Conservation (phyloP, 2,329 filamentous ascomycete species). For the Clathrospora elynae region DNA sequence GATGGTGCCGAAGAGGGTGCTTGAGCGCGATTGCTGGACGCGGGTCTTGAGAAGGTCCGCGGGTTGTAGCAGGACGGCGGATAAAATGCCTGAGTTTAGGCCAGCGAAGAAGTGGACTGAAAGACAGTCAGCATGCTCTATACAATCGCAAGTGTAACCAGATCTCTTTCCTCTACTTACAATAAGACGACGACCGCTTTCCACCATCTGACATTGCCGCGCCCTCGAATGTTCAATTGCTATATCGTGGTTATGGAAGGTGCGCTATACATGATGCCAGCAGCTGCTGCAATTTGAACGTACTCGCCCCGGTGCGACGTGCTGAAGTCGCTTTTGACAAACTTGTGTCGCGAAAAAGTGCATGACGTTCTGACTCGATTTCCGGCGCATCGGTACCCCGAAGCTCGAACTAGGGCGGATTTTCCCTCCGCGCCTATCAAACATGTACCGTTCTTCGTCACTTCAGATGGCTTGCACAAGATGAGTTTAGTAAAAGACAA, state of each 20-base stretch:
- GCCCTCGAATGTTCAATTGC: slow-evolving; percentile 31
- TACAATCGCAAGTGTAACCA: background rate
- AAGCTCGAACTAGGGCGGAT: too few relatives aligned
- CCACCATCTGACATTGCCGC: slow-evolving; percentile 59
- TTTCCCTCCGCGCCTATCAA: too few relatives aligned
- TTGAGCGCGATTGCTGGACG: slow-evolving; percentile 81
- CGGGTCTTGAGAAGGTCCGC: slow-evolving; percentile 96
- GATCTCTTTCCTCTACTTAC: slow-evolving; percentile 39
- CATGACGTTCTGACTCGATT: slow-evolving; percentile 25
- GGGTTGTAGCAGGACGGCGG: slow-evolving; percentile 89
- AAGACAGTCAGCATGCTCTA: background rate
- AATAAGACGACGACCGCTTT: slow-evolving; percentile 57
- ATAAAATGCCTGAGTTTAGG: slow-evolving; percentile 82
- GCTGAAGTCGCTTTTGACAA: background rate
- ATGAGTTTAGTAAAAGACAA: too few relatives aligned
- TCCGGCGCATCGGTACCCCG: slow-evolving; percentile 19
- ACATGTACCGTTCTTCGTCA: too few relatives aligned
- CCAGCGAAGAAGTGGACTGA: slow-evolving; percentile 83
- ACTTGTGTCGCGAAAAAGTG: slow-evolving; percentile 14
- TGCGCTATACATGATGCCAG: slow-evolving; percentile 17
- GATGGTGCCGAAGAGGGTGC: slow-evolving; percentile 70
- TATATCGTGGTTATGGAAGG: slow-evolving; percentile 21
- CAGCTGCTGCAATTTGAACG: slow-evolving; percentile 2
- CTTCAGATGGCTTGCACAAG: too few relatives aligned
- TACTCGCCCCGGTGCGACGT: background rate